Conservation (phyloP, 129 eudicot genomes). For the Logfia minima region DNA sequence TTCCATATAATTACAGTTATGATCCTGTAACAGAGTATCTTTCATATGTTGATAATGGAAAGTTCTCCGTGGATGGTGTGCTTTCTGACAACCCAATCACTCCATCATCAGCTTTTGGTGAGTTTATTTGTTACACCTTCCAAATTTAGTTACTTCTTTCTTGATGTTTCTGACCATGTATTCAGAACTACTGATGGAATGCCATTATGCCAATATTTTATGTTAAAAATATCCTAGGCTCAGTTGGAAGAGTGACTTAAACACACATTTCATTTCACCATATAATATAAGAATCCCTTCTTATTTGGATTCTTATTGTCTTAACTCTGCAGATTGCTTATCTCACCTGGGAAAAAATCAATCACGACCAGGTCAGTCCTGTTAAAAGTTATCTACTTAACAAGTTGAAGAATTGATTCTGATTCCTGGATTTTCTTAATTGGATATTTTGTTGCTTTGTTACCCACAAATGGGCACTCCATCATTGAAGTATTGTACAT, state of each 20-base stretch:
- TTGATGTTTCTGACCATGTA: constrained; percentile 10
- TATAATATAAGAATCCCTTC: constrained; percentile 5
- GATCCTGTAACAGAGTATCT: constrained; percentile 82
- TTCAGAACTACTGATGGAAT: neutral
- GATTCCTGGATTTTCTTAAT: constrained; percentile 1
- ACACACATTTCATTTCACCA: neutral
- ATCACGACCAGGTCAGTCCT: constrained; percentile 54
- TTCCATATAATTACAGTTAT: constrained; percentile 76
- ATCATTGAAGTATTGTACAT: neutral
- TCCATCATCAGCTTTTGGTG: constrained; percentile 78
- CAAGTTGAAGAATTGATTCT: neutral
- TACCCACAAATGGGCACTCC: neutral
- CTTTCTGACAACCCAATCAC: constrained; percentile 89
- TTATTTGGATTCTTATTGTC: constrained; percentile 22
- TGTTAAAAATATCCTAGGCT: neutral
- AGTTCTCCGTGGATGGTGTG: constrained; percentile 90
- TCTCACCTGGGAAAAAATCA: constrained; percentile 60
- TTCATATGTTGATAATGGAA: constrained; percentile 60
- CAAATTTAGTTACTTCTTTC: neutral
- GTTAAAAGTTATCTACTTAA: neutral
- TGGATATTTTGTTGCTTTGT: neutral
- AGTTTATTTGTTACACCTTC: constrained; percentile 21
- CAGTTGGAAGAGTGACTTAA: constrained; percentile 10
- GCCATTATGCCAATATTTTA: neutral
- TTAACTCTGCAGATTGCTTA: constrained; percentile 67